These are phyloP conservation scores for Acmispon strigosus DNA, from an alignment of 306 rosid species.

Conservation along the genomic window DNA sequence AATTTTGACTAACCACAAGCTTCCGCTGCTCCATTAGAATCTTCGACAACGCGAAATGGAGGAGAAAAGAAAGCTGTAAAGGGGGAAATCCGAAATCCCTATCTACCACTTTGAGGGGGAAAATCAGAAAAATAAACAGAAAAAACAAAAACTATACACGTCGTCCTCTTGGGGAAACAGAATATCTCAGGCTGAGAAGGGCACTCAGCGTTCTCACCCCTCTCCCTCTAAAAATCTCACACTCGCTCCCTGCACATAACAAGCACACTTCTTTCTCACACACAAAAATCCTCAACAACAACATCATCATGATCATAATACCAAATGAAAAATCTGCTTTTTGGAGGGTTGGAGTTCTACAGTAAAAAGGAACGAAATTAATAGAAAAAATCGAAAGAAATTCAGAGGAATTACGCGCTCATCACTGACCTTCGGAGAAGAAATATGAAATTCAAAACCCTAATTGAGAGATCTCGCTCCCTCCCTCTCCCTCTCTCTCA, in stretches of 20 bases:
- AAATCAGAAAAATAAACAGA: slow-evolving; percentile 1
- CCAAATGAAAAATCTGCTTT: slow-evolving; percentile 56
- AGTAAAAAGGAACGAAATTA: slow-evolving; percentile 21
- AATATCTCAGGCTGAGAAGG: slow-evolving; percentile 26
- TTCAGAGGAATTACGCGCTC: slow-evolving; percentile 39
- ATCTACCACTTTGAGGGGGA: not conserved
- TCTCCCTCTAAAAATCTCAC: slow-evolving; percentile 82
- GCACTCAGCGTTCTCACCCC: slow-evolving; percentile 52
- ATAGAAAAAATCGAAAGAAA: slow-evolving; percentile 18
- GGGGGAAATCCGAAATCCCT: slow-evolving; percentile 47
- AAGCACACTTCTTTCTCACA: slow-evolving; percentile 88
- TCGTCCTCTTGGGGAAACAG: slow-evolving; percentile 2
- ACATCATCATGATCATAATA: slow-evolving; percentile 12
- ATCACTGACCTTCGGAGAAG: slow-evolving; percentile 55
- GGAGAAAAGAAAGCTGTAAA: slow-evolving; percentile 17
- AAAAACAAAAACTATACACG: slow-evolving; percentile 30
- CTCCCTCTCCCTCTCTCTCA: slow-evolving; percentile 21
- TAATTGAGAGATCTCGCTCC: slow-evolving; percentile 38
- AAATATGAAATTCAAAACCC: slow-evolving; percentile 37
- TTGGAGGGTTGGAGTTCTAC: slow-evolving; percentile 5
- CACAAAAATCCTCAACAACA: slow-evolving; percentile 33
- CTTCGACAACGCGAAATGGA: slow-evolving; percentile 3
- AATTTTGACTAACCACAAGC: slow-evolving; percentile 85
- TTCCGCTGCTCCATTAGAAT: slow-evolving; percentile 77
- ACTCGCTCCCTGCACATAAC: slow-evolving; percentile 91